Base-by-base conservation (phyloP, 495 filamentous ascomycete species). In the Penicillium coffeae region DNA sequence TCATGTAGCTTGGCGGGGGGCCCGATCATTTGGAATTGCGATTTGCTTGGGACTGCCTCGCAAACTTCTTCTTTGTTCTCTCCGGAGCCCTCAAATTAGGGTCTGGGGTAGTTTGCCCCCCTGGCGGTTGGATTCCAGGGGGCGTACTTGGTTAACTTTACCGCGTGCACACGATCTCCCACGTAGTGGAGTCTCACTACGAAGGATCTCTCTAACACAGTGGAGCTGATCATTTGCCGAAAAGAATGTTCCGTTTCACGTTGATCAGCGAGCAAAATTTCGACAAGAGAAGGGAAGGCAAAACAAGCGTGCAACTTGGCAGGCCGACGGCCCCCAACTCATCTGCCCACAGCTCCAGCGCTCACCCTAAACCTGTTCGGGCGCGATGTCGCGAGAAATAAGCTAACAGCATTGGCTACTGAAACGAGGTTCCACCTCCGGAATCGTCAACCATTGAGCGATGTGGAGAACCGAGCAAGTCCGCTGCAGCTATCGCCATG, bases 361-460 rank as follows among this genome's bases (percentile, higher is more conserved):
- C 38, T 13, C 3, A 10, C 22, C 14, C 54, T 60, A 54, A 39
- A 19, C 59, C 44, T 15, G n/a, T 50, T 54, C 36, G 30, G 56
- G 52, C 37, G 40, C 21, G 20, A 62, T 62, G 56, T 59, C 16
- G 56, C 59, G 59, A 59, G 56, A 51, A 52, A 45, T 55, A 50
- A 59, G 38, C 47, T 44, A 15, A 33, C 30, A 21, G 7, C 3
- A 20, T 42, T 47, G 19, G 21, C 14, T 22, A 7, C 30, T 32
- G 35, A 33, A 30, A 21, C n/a, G 50, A 21, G 16, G 22, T n/a
- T 25, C 45, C 43, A 21, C 32, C 20, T 3, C 14, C 21, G 32
- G 20, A 8, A 8, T 9, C 8, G 5, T 27, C 18, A 14, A 22
- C 21, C 0, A 6, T 8, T 3, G 14, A 15, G 33, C 41, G 33